Evolutionary conservation across 176 grass and related monocot species (phyloP).

Genomic region (Musa itinerans): DNA sequence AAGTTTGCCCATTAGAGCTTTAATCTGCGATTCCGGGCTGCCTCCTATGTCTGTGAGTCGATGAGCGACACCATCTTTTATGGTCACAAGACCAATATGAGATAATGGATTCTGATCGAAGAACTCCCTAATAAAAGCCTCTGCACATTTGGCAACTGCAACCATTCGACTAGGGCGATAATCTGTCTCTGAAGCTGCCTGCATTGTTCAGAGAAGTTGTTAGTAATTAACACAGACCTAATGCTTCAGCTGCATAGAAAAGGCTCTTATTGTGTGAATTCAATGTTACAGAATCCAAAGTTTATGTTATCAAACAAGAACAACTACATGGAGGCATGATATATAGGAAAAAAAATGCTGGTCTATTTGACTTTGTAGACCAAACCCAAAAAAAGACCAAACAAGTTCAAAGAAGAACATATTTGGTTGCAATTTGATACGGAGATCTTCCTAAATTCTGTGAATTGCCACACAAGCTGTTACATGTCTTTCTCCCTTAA

Average conservation of each 20-base stretch:
- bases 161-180: constrained; percentile 93
- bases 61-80: constrained; percentile 78
- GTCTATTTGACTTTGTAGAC: background rate
- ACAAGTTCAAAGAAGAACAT: too few species aligned
- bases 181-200: constrained; percentile 90
- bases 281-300: background rate
- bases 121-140: constrained; percentile 88
- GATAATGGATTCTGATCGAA: constrained; percentile 97
- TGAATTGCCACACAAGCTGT: too few species aligned
- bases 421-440: too few species aligned
- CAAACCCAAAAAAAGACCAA: background rate
- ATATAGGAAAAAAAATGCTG: background rate
- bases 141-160: constrained; percentile 60
- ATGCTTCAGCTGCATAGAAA: background rate
- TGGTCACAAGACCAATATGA: constrained; percentile 69
- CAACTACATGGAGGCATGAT: background rate
- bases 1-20: constrained; percentile 80
- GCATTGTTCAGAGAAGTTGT: background rate
- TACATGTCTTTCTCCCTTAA: too few species aligned
- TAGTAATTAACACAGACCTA: background rate
- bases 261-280: background rate
- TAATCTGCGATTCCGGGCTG: constrained; percentile 88
- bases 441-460: too few species aligned
- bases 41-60: constrained; percentile 82
- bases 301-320: background rate